Evolutionary conservation across 2,329 filamentous ascomycete genomes (phyloP), one percentile per base, ranked within the genome.

Genomic region (Chaetomium sp.): DNA sequence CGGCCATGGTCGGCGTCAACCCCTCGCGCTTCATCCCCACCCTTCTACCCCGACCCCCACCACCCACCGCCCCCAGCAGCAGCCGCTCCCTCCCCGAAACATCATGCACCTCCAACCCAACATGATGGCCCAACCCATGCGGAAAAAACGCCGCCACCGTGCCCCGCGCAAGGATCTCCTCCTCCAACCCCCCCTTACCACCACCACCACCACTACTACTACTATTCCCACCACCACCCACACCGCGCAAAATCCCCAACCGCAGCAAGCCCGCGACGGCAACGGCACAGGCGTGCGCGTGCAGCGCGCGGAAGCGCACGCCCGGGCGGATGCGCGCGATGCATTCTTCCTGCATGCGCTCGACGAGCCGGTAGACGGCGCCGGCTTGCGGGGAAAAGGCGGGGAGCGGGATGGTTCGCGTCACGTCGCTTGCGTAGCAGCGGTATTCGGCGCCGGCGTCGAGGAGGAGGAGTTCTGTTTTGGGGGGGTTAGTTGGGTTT

Each of bases 341-440:
- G 70, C 90, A 93, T 62, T 87, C 83, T 8, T 83, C 80, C 77
- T 97, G 93, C 92, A 97, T 97, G 65, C 84, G 80, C 70, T 90
- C 81, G 3, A 97, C 93, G 29, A 95, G 82, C 54, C 85, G 82
- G 75, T 97, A 93, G 60, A 97, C 88, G 10, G 86, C 84, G 56
- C 84, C 83, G 0, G 89, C 88, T 74, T 94, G 16, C 82, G 75
- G 0, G 86, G 59, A 10, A 23, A 92, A 96, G 0, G 67, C 90
- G 16, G 83, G 85, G 25, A 97, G 78, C 4, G 94, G 94, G 69
- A 97, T 87, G 0, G 93, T 95, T 45, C 94, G 87, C 0, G 95
- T 98, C 31, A 98, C 87, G 76, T 98, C 94, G 64, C 90, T 91
- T 33, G 92, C 92, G 75, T 99, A 98, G 70, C 90, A 89, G 57